Percentiles rank a stretch among this genome's conserved stretches.
Conservation (phyloP, 306 rosid species). For the Astragalus glycyphyllos region DNA sequence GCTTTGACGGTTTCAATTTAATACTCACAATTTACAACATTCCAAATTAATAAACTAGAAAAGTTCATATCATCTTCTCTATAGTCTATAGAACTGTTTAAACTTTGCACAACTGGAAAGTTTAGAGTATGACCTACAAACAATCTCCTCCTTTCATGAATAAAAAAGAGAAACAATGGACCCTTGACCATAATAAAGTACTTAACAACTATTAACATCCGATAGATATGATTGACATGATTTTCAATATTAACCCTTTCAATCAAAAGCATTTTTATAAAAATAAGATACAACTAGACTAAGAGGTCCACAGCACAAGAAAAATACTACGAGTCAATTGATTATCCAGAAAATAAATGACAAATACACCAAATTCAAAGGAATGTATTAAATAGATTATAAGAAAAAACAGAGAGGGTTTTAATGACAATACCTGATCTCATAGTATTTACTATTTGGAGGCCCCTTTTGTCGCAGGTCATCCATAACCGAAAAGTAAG, state of each 20-base stretch:
- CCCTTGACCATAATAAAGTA: background rate
- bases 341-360: background rate
- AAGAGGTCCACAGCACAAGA: background rate
- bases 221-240: slow-evolving; percentile 14
- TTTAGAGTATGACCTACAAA: background rate
- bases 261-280: slow-evolving; percentile 20
- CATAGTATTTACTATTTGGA: slow-evolving; percentile 66
- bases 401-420: slow-evolving; percentile 18
- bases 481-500: slow-evolving; percentile 82
- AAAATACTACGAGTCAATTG: slow-evolving; percentile 11
- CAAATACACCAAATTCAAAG: slow-evolving; percentile 15
- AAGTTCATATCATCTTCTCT: slow-evolving; percentile 5
- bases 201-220: background rate
- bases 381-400: slow-evolving; percentile 17
- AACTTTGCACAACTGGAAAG: slow-evolving; percentile 6
- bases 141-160: too few relatives aligned
- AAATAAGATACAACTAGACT: slow-evolving; percentile 18
- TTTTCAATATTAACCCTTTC: slow-evolving; percentile 16
- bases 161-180: background rate
- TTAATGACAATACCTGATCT: slow-evolving; percentile 67
- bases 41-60: slow-evolving; percentile 20
- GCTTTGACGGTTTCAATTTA: slow-evolving; percentile 1
- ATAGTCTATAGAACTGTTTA: slow-evolving; percentile 21
- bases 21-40: background rate
- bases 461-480: slow-evolving; percentile 66